These are phyloP conservation scores for Aspergillus chevalieri DNA, from an alignment of 2,329 filamentous ascomycete species.

Conservation along the genomic window DNA sequence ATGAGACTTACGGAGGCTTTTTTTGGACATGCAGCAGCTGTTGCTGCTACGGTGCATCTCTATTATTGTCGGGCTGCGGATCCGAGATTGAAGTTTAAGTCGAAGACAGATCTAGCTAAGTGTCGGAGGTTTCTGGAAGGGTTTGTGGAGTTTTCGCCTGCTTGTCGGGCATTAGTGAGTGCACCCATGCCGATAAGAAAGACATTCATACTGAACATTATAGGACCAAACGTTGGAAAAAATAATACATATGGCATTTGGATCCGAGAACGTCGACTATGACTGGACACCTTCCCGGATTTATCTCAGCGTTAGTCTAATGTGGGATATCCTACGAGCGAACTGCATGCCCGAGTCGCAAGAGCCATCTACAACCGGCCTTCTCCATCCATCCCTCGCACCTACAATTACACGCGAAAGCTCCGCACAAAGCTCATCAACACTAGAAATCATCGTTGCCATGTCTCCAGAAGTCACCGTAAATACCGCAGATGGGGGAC, in stretches of 20 bases:
- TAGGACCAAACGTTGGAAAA: slow-evolving; percentile 46
- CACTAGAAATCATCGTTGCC: slow-evolving; percentile 47
- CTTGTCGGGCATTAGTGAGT: slow-evolving; percentile 43
- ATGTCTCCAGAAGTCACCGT: slow-evolving; percentile 48
- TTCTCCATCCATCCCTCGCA: slow-evolving; percentile 40
- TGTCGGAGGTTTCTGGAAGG: slow-evolving; percentile 46
- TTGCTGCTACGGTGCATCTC: slow-evolving; percentile 49
- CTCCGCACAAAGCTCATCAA: slow-evolving; percentile 27
- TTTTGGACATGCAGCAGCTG: slow-evolving; percentile 47
- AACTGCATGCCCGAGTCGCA: slow-evolving; percentile 37
- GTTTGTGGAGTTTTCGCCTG: slow-evolving; percentile 44
- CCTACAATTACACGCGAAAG: slow-evolving; percentile 29
- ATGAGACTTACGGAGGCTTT: slow-evolving; percentile 47
- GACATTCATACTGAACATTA: too few species aligned
- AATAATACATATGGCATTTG: slow-evolving; percentile 46
- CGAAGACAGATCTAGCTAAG: slow-evolving; percentile 48
- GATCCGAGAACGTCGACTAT: slow-evolving; percentile 44
- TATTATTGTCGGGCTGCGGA: slow-evolving; percentile 51
- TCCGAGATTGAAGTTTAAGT: slow-evolving; percentile 46
- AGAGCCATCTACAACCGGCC: slow-evolving; percentile 31
- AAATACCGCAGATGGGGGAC: slow-evolving; percentile 48
- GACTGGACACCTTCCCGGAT: slow-evolving; percentile 51
- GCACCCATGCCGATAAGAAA: too few species aligned
- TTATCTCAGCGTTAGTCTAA: slow-evolving; percentile 47
- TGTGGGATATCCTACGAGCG: slow-evolving; percentile 50